Percentiles rank a stretch among this genome's conserved stretches.
phyloP scores from a whole-genome alignment of 352 stramenopile genomes.

The Phytophthora podocarpi region DNA sequence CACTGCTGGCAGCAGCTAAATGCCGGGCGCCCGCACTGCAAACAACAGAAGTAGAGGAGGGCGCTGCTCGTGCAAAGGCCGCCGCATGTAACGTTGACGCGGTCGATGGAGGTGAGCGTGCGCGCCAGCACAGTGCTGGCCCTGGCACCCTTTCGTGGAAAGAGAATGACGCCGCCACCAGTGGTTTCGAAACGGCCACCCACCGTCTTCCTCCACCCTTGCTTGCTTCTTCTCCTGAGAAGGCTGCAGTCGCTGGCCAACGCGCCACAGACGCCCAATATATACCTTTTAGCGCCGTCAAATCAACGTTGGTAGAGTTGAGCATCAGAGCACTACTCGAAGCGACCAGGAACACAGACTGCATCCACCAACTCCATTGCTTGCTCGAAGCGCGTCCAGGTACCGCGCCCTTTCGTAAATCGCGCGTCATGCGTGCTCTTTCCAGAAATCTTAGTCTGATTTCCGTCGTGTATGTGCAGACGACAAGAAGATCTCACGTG shows the following conservation, averaged over 20 bases:
- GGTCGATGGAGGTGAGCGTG: neutral
- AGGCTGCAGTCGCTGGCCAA: neutral
- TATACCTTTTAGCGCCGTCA: constrained; percentile 30
- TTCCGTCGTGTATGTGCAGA: constrained; percentile 20
- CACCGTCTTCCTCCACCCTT: constrained; percentile 2
- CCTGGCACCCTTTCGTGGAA: constrained; percentile 17
- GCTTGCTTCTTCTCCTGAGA: constrained; percentile 14
- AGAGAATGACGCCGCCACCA: neutral
- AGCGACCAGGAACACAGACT: neutral
- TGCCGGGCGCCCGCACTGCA: no score
- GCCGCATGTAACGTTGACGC: neutral
- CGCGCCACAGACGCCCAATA: constrained; percentile 6
- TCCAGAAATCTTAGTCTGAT: constrained; percentile 37
- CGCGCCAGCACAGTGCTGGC: constrained; percentile 9
- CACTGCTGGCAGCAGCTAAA: no score
- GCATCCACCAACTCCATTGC: neutral
- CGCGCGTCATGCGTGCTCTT: constrained; percentile 6
- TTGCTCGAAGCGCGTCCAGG: constrained; percentile 1
- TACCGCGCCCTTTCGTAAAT: constrained; percentile 35
- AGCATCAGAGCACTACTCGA: neutral
- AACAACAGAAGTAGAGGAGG: no score
- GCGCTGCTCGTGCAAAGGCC: no score
- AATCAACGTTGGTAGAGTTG: constrained; percentile 7
- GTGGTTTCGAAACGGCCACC: constrained; percentile 28
- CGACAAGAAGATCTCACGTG: constrained; percentile 8